These are phyloP conservation scores for Suillus ampliporus DNA, from an alignment of 768 basidiomycete species.

Conservation along the genomic window DNA sequence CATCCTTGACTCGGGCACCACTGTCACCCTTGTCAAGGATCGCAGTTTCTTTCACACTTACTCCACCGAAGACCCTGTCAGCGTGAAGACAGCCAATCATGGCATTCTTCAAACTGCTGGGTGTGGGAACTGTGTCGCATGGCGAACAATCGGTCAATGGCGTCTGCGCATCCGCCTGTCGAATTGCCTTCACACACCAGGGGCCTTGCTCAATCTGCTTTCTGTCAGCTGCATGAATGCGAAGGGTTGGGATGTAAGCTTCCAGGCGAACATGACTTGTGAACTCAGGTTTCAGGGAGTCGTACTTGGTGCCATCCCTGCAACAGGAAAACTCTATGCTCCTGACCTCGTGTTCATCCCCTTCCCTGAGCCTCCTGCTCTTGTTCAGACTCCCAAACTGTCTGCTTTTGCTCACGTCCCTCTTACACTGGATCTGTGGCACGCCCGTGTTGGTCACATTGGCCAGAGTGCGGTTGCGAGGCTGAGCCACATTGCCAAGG, in stretches of 20 bases:
- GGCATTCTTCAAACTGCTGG: neutral
- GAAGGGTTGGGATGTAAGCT: neutral
- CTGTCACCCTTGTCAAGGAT: neutral
- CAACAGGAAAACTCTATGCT: neutral
- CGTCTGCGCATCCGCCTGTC: neutral
- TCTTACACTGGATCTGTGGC: constrained; percentile 3
- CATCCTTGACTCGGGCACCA: neutral
- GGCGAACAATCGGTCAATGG: neutral
- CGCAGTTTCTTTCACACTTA: neutral
- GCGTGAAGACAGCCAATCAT: neutral
- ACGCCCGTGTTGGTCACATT: neutral
- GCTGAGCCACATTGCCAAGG: neutral
- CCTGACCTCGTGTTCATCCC: too few relatives aligned
- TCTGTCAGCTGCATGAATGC: neutral
- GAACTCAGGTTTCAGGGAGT: neutral
- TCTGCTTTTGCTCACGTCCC: neutral
- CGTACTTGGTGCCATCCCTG: rapidly evolving
- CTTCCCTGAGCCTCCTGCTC: too few relatives aligned
- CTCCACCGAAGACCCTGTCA: neutral
- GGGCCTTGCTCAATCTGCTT: neutral
- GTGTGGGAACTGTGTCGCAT: neutral
- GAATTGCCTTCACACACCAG: rapidly evolving
- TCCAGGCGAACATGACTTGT: neutral
- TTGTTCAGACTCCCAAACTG: too few relatives aligned
- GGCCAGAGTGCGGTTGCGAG: too few relatives aligned